These are phyloP conservation scores for Urtica urens DNA, from an alignment of 306 rosid species.

Conservation along the genomic window DNA sequence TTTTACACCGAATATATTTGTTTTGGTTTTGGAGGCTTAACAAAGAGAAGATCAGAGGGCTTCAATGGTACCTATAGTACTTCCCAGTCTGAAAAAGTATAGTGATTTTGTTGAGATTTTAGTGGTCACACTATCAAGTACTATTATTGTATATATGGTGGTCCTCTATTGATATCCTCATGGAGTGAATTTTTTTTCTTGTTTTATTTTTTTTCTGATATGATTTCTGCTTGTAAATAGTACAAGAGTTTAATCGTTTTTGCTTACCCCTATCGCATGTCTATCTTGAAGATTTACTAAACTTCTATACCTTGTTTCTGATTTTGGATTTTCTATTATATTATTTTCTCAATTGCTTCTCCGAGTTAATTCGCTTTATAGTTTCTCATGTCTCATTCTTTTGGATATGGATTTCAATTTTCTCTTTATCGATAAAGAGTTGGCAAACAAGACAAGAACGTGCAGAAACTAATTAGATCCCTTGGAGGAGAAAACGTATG, in stretches of 20 bases:
- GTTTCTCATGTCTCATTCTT: slow-evolving; percentile 7
- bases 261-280: neutral
- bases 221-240: slow-evolving; percentile 2
- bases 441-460: slow-evolving; percentile 25
- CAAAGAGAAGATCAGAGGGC: neutral
- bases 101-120: neutral
- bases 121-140: neutral
- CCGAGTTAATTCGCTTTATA: neutral
- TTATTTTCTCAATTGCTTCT: slow-evolving; percentile 3
- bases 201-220: neutral
- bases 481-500: neutral
- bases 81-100: neutral
- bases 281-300: neutral
- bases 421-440: slow-evolving; percentile 1
- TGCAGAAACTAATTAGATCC: slow-evolving; percentile 11
- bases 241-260: neutral
- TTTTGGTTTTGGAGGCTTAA: too few relatives aligned
- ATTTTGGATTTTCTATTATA: neutral
- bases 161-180: neutral
- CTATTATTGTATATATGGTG: neutral
- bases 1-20: too few relatives aligned
- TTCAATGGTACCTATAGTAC: neutral
- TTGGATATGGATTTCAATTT: neutral
- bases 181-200: too few relatives aligned
- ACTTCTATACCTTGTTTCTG: neutral